Percentiles rank a stretch among this genome's conserved stretches.
Evolutionary conservation across 2,329 filamentous ascomycete genomes (phyloP).

Genomic region (Paradendryphiella salina): DNA sequence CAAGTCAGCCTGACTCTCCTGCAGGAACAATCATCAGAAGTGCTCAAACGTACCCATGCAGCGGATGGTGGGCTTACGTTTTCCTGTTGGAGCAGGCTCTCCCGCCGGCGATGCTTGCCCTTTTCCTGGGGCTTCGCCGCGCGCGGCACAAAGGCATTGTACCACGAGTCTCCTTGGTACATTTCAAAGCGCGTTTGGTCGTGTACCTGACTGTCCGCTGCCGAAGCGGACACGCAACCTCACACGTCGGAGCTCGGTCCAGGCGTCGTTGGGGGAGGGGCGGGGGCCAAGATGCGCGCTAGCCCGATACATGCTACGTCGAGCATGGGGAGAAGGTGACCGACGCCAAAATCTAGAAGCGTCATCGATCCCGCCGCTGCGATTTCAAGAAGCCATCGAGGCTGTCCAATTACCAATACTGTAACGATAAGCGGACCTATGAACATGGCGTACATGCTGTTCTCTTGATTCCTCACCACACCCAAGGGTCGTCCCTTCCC

Average conservation of each 20-base stretch:
- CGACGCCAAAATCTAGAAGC: conserved; percentile 10
- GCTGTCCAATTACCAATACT: conserved; percentile 18
- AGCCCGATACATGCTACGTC: neutral
- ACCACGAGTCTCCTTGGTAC: conserved; percentile 80
- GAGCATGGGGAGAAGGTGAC: conserved; percentile 7
- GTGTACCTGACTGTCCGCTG: neutral
- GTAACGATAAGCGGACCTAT: conserved; percentile 9
- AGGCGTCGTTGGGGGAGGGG: conserved; percentile 8
- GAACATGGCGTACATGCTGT: conserved; percentile 16
- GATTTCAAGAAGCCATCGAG: conserved; percentile 15
- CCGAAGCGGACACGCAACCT: conserved; percentile 7
- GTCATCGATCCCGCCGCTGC: conserved; percentile 16
- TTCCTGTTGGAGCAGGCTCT: conserved; percentile 65
- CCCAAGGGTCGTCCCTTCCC: conserved; percentile 4
- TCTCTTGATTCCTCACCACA: conserved; percentile 15
- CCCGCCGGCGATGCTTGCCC: conserved; percentile 64
- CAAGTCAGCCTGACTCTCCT: conserved; percentile 60
- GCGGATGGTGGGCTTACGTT: conserved; percentile 50
- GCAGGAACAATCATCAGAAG: conserved; percentile 49
- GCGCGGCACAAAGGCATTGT: conserved; percentile 70
- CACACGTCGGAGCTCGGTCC: conserved; percentile 13
- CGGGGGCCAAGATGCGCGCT: neutral
- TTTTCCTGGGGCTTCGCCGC: conserved; percentile 49
- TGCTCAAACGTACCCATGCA: conserved; percentile 40
- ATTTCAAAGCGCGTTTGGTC: conserved; percentile 49